Evolutionary conservation across 2,329 filamentous ascomycete species (phyloP).

Genomic region (Sporothrix inflata): DNA sequence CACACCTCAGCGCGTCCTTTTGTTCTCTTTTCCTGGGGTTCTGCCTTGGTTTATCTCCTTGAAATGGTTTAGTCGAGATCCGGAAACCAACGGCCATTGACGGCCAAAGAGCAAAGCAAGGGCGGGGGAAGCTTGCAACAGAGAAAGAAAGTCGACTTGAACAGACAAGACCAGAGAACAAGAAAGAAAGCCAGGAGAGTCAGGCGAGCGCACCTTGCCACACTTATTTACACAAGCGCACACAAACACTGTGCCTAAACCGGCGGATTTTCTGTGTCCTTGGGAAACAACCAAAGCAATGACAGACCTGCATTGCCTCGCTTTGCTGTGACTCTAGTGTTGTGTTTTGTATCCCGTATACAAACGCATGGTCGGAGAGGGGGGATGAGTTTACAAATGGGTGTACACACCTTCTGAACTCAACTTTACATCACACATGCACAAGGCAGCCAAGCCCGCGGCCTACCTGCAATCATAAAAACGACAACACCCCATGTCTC

Average conservation of each 20-base stretch:
- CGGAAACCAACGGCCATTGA: slow-evolving; percentile 20
- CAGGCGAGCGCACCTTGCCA: not conserved
- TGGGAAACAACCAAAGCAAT: not conserved
- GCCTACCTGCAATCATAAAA: not conserved
- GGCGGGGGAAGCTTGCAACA: not conserved
- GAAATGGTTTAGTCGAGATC: not conserved
- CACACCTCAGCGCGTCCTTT: not conserved
- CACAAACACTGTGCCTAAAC: not conserved
- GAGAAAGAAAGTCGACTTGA: not conserved
- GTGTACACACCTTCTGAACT: slow-evolving; percentile 6
- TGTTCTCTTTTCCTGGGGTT: not conserved
- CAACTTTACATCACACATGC: not conserved
- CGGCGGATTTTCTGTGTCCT: not conserved
- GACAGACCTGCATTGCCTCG: not conserved
- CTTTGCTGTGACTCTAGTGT: slow-evolving; percentile 3
- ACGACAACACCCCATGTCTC: slow-evolving; percentile 4
- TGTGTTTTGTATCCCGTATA: not conserved
- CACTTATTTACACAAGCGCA: not conserved
- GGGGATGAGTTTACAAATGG: not conserved
- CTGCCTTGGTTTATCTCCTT: slow-evolving; percentile 1
- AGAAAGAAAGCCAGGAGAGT: not conserved
- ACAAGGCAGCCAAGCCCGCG: slow-evolving; percentile 10
- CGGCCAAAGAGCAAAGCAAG: slow-evolving; percentile 1
- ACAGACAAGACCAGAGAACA: not conserved
- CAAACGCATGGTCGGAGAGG: not conserved